A percentile compares a stretch with the other conserved stretches of the same genome.
Evolutionary conservation across 2,329 filamentous ascomycete species (phyloP).

Genomic region (Ophiostoma piceae): DNA sequence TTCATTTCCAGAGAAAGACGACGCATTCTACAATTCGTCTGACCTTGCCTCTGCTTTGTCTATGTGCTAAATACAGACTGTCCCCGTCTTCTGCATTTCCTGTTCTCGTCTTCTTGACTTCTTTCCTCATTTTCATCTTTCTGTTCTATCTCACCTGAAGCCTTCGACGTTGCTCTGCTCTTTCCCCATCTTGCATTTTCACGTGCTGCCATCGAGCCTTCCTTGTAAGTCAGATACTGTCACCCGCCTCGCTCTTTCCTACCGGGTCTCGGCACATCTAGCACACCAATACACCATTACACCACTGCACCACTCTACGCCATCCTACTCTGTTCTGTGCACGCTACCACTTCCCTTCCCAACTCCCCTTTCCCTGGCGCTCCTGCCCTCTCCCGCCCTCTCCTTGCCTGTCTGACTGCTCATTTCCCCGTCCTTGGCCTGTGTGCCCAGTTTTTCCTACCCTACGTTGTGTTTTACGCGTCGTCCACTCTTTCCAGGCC

Average conservation of each 20-base stretch:
- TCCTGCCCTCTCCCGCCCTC: neutral
- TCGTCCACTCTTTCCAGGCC: neutral
- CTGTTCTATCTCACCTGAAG: neutral
- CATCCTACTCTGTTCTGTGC: neutral
- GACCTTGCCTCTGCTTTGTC: neutral
- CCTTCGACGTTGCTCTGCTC: neutral
- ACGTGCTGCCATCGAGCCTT: neutral
- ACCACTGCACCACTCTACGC: neutral
- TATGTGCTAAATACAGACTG: neutral
- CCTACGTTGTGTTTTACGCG: neutral
- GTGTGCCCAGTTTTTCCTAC: neutral
- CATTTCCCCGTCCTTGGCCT: slow-evolving; percentile 8
- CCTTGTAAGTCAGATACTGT: neutral
- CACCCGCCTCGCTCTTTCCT: neutral
- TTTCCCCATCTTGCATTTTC: neutral
- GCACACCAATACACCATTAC: too few relatives aligned
- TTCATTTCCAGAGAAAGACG: neutral
- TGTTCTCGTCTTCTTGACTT: neutral
- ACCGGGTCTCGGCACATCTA: neutral
- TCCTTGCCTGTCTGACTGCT: neutral
- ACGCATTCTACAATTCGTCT: neutral
- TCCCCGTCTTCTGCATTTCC: neutral
- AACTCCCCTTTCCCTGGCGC: slow-evolving; percentile 4
- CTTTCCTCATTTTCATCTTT: neutral
- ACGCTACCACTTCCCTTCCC: neutral